These are phyloP conservation scores for Lignosus rhinocerotis DNA, from an alignment of 1,284 basidiomycete genomes.

Conservation along the genomic window DNA sequence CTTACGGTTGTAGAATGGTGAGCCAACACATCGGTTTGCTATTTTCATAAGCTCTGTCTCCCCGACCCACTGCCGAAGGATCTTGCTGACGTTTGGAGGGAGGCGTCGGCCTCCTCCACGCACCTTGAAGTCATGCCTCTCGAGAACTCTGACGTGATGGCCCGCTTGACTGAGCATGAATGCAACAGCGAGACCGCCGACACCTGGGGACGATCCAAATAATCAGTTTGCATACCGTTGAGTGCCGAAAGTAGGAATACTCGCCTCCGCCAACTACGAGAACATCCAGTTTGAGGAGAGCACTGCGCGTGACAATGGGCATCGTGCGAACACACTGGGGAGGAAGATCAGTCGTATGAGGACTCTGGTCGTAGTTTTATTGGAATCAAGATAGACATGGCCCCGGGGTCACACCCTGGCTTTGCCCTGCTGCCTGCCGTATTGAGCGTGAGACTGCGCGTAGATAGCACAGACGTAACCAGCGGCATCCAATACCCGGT, in stretches of 20 bases:
- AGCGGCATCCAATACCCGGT: too few species aligned
- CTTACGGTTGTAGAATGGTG: slow-evolving; percentile 32
- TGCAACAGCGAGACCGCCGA: slow-evolving; percentile 51
- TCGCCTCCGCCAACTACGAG: not conserved
- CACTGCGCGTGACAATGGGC: not conserved
- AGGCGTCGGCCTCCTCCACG: slow-evolving; percentile 45
- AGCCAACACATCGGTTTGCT: slow-evolving; percentile 32
- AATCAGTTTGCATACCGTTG: not conserved
- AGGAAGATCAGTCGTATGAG: too few species aligned
- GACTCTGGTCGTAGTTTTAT: too few species aligned
- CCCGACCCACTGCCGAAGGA: slow-evolving; percentile 52
- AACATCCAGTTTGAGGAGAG: not conserved
- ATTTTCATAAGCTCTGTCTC: slow-evolving; percentile 36
- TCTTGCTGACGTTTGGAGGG: slow-evolving; percentile 53
- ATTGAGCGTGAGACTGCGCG: too few species aligned
- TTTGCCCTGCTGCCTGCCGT: too few species aligned
- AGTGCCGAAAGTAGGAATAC: not conserved
- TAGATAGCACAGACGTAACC: too few species aligned
- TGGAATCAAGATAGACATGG: too few species aligned
- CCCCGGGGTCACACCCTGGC: too few species aligned
- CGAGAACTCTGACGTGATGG: slow-evolving; percentile 52
- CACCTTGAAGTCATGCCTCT: slow-evolving; percentile 37
- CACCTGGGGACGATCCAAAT: slow-evolving; percentile 19
- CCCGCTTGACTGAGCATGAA: slow-evolving; percentile 48
- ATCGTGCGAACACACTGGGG: not conserved